Conservation (phyloP, 805 yeast species). For the Ogataea salicorniae region DNA sequence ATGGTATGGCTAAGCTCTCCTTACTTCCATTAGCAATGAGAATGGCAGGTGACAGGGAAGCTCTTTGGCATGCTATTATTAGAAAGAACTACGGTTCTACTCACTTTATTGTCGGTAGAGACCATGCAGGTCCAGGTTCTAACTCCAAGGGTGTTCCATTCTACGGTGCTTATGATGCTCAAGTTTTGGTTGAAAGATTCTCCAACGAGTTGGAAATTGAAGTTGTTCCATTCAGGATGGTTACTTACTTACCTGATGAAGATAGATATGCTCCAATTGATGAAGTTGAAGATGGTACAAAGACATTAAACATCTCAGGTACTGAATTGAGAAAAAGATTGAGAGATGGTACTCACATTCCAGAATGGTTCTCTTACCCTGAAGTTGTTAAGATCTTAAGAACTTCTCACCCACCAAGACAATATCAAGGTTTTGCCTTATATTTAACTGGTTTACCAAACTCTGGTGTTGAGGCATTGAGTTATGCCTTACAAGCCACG, state of each 20-base stretch:
- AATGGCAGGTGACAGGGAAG: constrained; percentile 99
- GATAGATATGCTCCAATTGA: constrained; percentile 95
- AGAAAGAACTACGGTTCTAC: constrained; percentile 96
- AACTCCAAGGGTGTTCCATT: constrained; percentile 87
- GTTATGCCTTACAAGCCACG: constrained; percentile 83
- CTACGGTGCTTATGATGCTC: constrained; percentile 97
- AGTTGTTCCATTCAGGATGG: constrained; percentile 96
- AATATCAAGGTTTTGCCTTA: constrained; percentile 80
- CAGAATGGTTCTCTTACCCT: constrained; percentile 96
- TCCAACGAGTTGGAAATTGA: constrained; percentile 77
- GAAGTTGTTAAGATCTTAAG: constrained; percentile 90
- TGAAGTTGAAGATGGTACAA: constrained; percentile 72
- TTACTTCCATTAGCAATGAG: constrained; percentile 94
- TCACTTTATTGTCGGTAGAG: constrained; percentile 96
- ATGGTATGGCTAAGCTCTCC: constrained; percentile 86
- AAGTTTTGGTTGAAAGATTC: constrained; percentile 73
- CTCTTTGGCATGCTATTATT: constrained; percentile 96
- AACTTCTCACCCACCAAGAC: constrained; percentile 90
- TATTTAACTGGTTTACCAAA: constrained; percentile 56
- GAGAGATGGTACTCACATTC: constrained; percentile 81
- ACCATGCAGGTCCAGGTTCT: constrained; percentile 95
- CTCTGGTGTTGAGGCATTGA: constrained; percentile 58
- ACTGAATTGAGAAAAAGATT: constrained; percentile 88
- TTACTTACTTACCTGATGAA: constrained; percentile 90
- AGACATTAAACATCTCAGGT: constrained; percentile 83